Evolutionary conservation across 768 basidiomycete genomes (phyloP).

Genomic region (Candolleomyces eurysporus): DNA sequence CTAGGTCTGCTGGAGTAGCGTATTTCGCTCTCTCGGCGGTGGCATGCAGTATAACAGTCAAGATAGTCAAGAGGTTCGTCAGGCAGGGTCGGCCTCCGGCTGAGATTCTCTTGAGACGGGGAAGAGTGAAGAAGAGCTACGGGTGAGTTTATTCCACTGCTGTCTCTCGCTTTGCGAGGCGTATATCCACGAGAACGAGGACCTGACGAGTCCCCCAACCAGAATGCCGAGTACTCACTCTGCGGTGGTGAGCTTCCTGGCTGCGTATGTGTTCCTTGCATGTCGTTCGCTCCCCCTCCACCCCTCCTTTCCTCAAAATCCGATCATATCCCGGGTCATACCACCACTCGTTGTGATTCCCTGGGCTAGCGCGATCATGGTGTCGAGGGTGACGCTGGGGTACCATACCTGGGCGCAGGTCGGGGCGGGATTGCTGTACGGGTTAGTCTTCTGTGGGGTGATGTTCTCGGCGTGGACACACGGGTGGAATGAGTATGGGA

Average conservation of each 20-base stretch:
- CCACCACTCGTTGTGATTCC: constrained; percentile 49
- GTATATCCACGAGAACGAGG: neutral
- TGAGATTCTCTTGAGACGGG: constrained; percentile 17
- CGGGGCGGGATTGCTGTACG: constrained; percentile 54
- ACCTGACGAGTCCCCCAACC: neutral
- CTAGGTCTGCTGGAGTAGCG: constrained; percentile 57
- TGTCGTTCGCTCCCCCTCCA: constrained; percentile 60
- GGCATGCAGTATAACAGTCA: constrained; percentile 55
- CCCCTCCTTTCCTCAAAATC: constrained; percentile 41
- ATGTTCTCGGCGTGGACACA: constrained; percentile 62
- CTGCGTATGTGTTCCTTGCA: constrained; percentile 57
- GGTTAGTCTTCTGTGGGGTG: constrained; percentile 46
- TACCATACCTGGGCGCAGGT: constrained; percentile 77
- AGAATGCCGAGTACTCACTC: constrained; percentile 89
- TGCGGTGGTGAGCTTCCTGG: constrained; percentile 63
- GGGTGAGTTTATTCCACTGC: constrained; percentile 46
- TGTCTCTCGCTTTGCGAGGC: neutral
- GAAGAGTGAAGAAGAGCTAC: constrained; percentile 54
- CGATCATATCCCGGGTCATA: constrained; percentile 36
- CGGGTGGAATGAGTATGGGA: constrained; percentile 23
- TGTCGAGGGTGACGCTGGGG: constrained; percentile 73
- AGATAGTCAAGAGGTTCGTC: constrained; percentile 57
- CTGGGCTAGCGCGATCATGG: constrained; percentile 51
- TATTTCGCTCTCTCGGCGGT: constrained; percentile 62
- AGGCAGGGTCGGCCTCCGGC: constrained; percentile 61